Base-by-base conservation (phyloP, 2,329 filamentous ascomycete genomes). In the Exophiala aquamarina region DNA sequence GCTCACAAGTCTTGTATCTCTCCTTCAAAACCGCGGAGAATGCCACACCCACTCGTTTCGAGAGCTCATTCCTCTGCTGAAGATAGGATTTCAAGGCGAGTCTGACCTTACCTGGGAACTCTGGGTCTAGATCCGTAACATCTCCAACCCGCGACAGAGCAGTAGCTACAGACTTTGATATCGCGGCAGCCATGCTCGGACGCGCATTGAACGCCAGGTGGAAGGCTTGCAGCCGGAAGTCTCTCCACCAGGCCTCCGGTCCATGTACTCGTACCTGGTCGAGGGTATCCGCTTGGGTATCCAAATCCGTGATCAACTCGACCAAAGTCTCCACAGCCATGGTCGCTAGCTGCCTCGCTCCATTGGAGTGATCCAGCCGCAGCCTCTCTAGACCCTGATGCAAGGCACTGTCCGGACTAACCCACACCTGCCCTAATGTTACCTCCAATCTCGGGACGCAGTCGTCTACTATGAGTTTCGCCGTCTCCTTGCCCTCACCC, bases 121-220 rank as follows among this genome's bases (percentile, higher is more conserved):
- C 47, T 7, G 31, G 28, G 18, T 13, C 41, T 11, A 9, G 34
- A 29, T 37, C 26, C 34, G 32, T 33, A 15, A 56, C 31, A 6
- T 39, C 19, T 5, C 40, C 10, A 28, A 77, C 64, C 3, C 60
- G 56, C 10, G 65, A 60, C 28, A 85, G 65, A 3, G 70, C 70
- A 10, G 67, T 65, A 4, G 82, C 62, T 8, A 83, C 49, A 9
- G 69, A 70, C 36, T 66, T 71, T 31, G 79, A 68, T 20, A 84
- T 81, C 1, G 81, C 75, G 0, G 82, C 77, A 1, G 76, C 76
- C 82, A 86, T 86, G 60, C 77, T 82, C 52, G 82, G 80, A n/a
- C 81, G 74, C 0, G 81, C 80, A 44, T 83, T 82, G 58, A 83
- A 83, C 64, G 78, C 81, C 1, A 87, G 66, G 61, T 84, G 78